Percentiles rank a stretch among this genome's conserved stretches.
These are phyloP conservation scores for Zangia roseola DNA, from an alignment of 768 basidiomycete species.

Conservation along the genomic window DNA sequence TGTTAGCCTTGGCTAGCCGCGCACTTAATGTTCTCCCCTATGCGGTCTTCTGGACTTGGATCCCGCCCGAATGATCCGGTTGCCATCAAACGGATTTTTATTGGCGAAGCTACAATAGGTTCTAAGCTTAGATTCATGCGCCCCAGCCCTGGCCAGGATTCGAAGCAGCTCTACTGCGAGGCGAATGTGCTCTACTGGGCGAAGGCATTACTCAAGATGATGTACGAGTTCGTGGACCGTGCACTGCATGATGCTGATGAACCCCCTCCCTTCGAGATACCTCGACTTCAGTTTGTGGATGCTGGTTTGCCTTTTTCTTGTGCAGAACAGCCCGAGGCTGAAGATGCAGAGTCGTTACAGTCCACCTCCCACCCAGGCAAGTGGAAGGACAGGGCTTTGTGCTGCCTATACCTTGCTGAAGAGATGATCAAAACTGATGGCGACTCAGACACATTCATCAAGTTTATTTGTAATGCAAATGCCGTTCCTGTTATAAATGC, in stretches of 20 bases:
- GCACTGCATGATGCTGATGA: not conserved
- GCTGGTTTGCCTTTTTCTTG: not conserved
- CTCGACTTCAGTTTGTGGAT: conserved; percentile 5
- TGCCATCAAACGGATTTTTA: no score
- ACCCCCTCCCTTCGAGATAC: conserved; percentile 4
- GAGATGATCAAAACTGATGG: not conserved
- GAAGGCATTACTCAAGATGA: conserved; percentile 1
- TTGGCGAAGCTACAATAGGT: no score
- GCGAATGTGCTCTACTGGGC: conserved; percentile 13
- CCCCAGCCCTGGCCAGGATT: not conserved
- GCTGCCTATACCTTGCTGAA: not conserved
- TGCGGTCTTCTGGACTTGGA: no score
- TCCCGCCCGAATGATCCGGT: no score
- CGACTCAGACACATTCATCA: not conserved
- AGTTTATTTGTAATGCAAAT: not conserved
- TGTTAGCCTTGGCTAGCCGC: no score
- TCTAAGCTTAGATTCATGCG: no score
- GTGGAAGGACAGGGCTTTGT: not conserved
- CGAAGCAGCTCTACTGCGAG: conserved; percentile 4
- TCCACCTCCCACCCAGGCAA: no score
- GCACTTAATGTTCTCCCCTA: no score
- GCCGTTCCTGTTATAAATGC: no score
- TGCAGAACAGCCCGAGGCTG: no score
- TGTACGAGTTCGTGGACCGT: conserved; percentile 5
- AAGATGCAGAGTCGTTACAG: no score